Conservation (phyloP, 345 rosid species). For the Ailanthus altissimus region DNA sequence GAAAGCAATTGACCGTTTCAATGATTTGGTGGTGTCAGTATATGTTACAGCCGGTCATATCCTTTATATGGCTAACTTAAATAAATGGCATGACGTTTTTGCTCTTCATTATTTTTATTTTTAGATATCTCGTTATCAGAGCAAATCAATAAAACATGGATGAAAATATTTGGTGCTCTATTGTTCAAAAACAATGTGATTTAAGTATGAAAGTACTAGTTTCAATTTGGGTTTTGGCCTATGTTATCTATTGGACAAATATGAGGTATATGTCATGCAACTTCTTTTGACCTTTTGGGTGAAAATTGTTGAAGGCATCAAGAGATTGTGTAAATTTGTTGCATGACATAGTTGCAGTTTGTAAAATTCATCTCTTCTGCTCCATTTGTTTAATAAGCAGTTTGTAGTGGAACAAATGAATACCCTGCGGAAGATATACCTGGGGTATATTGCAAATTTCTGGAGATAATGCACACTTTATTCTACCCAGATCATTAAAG, state of each 20-base stretch:
- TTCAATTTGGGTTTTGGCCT: neutral
- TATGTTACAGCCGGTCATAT: slow-evolving; percentile 98
- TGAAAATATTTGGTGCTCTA: neutral
- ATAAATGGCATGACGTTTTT: neutral
- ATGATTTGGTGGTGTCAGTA: slow-evolving; percentile 90
- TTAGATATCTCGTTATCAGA: neutral
- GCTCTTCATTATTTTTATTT: neutral
- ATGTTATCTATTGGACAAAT: too few relatives aligned
- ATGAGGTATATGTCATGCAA: too few relatives aligned
- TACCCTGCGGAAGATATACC: neutral
- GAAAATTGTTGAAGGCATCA: neutral
- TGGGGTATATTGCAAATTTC: neutral
- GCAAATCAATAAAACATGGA: neutral
- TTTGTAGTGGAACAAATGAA: neutral
- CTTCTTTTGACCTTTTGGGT: too few relatives aligned
- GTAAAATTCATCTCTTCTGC: neutral
- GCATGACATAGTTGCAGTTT: neutral
- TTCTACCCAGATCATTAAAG: too few relatives aligned
- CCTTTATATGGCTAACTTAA: slow-evolving; percentile 45
- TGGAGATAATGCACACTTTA: neutral
- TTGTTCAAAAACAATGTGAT: neutral
- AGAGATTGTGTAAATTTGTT: neutral
- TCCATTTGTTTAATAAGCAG: neutral
- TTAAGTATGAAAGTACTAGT: neutral
- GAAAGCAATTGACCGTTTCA: slow-evolving; percentile 89